Evolutionary conservation across 306 rosid genomes (phyloP), one percentile per base, ranked within the genome.

Genomic region (Medicago arabica): DNA sequence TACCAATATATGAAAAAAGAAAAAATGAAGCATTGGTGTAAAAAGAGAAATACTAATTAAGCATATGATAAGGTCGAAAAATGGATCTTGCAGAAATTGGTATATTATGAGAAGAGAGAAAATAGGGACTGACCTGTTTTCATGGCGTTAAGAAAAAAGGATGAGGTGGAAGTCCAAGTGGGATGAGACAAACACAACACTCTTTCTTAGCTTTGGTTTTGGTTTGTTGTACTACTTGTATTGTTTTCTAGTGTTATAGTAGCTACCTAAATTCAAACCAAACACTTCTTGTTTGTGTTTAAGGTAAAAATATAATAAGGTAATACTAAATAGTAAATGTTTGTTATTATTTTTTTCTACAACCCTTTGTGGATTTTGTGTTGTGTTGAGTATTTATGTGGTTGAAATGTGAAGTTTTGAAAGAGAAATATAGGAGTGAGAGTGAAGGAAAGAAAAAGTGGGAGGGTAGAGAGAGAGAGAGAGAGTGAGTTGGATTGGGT

Each of bases 141-240:
- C 86, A 79, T 78, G 89, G 90, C 80, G 87, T 75, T 54, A 60
- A 62, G 83, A 66, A 76, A 70, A 55, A 65, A 71, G 74, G 86
- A 82, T 88, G 93, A 90, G 93, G 92, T 88, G 92, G 88, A 90
- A 86, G 87, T 90, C 97, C 96, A 90, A 88, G 82, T 86, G 85
- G 93, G 85, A 84, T 80, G 44, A 57, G 79, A 75, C 63, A 76
- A 81, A 67, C 53, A 73, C 19, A 0, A 49, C 53, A 5, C 31
- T 36, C 54, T 2, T n/a, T 34, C 50, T 23, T 39, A 2, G 1
- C 38, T 36, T 75, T 50, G 57, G 72, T 78, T 74, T 49, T 55
- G 64, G 83, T 57, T 19, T 66, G 50, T 31, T 73, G 75, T 36
- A 19, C 55, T 28, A 28, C 23, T 43, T 2, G 69, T 68, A 16